A percentile compares a stretch with the other conserved stretches of the same genome.
Evolutionary conservation across 2,329 filamentous ascomycete species (phyloP).

Genomic region (Aspergillus sergii): DNA sequence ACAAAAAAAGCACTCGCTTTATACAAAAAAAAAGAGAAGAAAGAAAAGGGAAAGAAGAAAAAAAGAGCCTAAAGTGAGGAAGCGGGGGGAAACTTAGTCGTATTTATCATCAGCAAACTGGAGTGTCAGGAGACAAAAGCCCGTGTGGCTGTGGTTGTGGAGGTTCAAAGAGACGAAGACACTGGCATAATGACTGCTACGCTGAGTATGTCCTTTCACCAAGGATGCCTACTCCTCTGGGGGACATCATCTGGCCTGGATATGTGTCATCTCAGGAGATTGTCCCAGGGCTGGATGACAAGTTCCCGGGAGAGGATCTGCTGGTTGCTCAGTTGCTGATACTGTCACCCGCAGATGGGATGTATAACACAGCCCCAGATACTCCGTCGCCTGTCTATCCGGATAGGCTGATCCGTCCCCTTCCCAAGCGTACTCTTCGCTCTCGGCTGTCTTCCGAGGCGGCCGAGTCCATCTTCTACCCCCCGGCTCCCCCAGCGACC

Average conservation of each 20-base stretch:
- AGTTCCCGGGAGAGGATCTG: slow-evolving; percentile 19
- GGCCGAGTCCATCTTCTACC: slow-evolving; percentile 79
- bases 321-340: slow-evolving; percentile 41
- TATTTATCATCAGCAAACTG: slow-evolving; percentile 3
- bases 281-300: slow-evolving; percentile 16
- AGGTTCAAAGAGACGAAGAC: slow-evolving; percentile 27
- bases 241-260: slow-evolving; percentile 19
- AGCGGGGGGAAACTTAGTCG: slow-evolving; percentile 1
- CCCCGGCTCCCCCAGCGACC: slow-evolving; percentile 69
- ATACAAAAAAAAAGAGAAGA: not conserved
- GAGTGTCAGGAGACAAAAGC: slow-evolving; percentile 15
- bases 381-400: slow-evolving; percentile 79
- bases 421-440: slow-evolving; percentile 85
- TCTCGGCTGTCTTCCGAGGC: slow-evolving; percentile 85
- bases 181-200: slow-evolving; percentile 46
- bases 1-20: not conserved
- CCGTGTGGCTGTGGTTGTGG: slow-evolving; percentile 32
- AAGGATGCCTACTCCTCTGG: slow-evolving; percentile 20
- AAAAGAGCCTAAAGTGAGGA: slow-evolving; percentile 19
- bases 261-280: slow-evolving; percentile 16
- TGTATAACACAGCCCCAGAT: slow-evolving; percentile 61
- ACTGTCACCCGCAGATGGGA: slow-evolving; percentile 46
- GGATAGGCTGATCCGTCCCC: slow-evolving; percentile 86
- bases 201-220: slow-evolving; percentile 43
- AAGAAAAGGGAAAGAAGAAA: slow-evolving; percentile 8